Conservation (phyloP, 1,139 yeast species). For the Insectozyma bohioensis region DNA sequence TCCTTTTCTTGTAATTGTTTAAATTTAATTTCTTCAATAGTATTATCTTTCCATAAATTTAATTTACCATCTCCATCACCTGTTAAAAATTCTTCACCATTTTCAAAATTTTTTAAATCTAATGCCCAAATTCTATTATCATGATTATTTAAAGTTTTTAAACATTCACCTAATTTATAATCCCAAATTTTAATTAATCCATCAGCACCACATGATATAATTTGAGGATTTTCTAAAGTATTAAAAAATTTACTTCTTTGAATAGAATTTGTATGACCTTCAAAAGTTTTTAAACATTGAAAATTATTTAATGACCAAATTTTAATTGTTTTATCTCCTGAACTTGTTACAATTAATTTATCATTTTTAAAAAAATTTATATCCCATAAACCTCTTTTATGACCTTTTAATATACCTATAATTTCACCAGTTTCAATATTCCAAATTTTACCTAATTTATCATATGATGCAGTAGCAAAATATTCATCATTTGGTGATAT, state of each 20-base stretch:
- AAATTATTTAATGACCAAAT: conserved; percentile 84
- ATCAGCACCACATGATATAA: conserved; percentile 90
- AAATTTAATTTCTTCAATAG: conserved; percentile 60
- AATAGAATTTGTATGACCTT: conserved; percentile 92
- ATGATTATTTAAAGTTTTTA: conserved; percentile 85
- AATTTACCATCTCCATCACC: conserved; percentile 97
- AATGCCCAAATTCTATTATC: conserved; percentile 95
- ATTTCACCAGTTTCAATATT: conserved; percentile 78
- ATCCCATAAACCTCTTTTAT: conserved; percentile 94
- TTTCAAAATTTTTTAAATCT: conserved; percentile 54
- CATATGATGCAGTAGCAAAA: conserved; percentile 96
- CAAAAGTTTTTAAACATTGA: conserved; percentile 77
- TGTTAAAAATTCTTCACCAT: conserved; percentile 65
- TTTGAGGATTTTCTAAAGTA: conserved; percentile 51
- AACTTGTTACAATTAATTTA: conserved; percentile 70
- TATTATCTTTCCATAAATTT: conserved; percentile 84
- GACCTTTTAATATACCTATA: conserved; percentile 81
- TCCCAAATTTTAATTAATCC: conserved; percentile 95
- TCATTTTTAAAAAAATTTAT: conserved; percentile 79
- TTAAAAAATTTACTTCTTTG: conserved; percentile 76
- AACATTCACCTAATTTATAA: conserved; percentile 67
- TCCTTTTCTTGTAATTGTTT: conserved; percentile 53
- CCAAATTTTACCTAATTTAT: conserved; percentile 90
- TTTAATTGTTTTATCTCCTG: conserved; percentile 89
- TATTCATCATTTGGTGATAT: conserved; percentile 84